These are phyloP conservation scores for Marvania coccoides DNA, from an alignment of 139 green algal genomes.

Conservation along the genomic window DNA sequence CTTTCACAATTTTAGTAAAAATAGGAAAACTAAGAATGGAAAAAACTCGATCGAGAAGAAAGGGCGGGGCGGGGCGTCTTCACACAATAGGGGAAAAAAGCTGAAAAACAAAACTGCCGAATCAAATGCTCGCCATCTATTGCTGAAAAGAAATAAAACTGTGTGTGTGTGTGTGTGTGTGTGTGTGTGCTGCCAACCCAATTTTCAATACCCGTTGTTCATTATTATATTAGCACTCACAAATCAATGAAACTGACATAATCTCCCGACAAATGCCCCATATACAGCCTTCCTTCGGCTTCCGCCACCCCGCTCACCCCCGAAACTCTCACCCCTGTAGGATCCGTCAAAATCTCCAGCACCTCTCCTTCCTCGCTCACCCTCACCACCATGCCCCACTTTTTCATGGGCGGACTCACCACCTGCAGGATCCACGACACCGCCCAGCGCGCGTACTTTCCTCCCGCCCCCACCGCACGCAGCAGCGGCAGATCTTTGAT, in stretches of 20 bases:
- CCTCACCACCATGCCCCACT: neutral
- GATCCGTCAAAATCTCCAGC: neutral
- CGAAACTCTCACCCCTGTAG: neutral
- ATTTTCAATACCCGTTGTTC: no score
- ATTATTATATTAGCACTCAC: no score
- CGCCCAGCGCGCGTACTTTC: neutral
- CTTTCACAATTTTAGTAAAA: no score
- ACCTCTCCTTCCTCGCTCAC: neutral
- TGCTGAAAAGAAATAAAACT: no score
- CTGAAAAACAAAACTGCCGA: no score
- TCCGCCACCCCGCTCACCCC: neutral
- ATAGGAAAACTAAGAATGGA: no score
- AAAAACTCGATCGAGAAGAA: no score
- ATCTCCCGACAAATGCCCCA: conserved; percentile 7
- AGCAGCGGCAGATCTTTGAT: neutral
- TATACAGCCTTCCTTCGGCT: neutral
- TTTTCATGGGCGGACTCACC: neutral
- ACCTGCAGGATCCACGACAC: neutral
- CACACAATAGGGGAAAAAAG: no score
- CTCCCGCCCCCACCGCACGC: neutral
- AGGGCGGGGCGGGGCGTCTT: no score
- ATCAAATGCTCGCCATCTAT: no score
- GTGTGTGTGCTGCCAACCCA: no score
- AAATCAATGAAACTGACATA: conserved; percentile 21
- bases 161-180: no score